A percentile compares a stretch with the other conserved stretches of the same genome.
phyloP scores from a whole-genome alignment of 2,329 filamentous ascomycete species.

The Xylariales sp. region DNA sequence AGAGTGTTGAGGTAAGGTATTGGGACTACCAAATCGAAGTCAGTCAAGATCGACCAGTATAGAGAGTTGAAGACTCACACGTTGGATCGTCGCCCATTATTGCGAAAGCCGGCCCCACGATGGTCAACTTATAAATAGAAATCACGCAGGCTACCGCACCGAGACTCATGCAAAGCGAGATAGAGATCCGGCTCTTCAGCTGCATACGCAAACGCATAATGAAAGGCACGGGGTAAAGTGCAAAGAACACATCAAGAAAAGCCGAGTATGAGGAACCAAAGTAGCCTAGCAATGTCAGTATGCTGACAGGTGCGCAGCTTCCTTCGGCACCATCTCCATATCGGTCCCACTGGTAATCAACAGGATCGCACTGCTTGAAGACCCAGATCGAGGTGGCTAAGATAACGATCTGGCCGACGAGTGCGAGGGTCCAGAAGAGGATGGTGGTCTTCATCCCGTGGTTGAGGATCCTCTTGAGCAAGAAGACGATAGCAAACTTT shows the following conservation, averaged over 20 bases:
- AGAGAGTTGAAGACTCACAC: slow-evolving; percentile 19
- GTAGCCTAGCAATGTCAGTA: slow-evolving; percentile 17
- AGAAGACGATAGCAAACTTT: slow-evolving; percentile 2
- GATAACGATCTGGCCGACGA: background rate
- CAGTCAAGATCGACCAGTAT: background rate
- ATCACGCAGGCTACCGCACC: slow-evolving; percentile 22
- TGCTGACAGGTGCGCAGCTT: slow-evolving; percentile 1
- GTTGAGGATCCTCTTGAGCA: background rate
- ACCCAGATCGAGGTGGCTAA: slow-evolving; percentile 1
- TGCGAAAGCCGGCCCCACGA: slow-evolving; percentile 19
- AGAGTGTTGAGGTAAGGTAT: slow-evolving; percentile 22
- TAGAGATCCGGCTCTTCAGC: slow-evolving; percentile 17
- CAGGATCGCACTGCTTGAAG: slow-evolving; percentile 1
- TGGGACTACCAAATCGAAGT: slow-evolving; percentile 14
- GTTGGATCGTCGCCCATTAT: slow-evolving; percentile 22
- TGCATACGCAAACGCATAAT: slow-evolving; percentile 29
- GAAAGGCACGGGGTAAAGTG: slow-evolving; percentile 26
- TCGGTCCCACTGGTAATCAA: slow-evolving; percentile 3
- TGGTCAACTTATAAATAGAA: slow-evolving; percentile 24
- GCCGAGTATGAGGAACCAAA: slow-evolving; percentile 26
- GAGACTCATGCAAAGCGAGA: slow-evolving; percentile 18
- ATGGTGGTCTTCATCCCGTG: slow-evolving; percentile 1
- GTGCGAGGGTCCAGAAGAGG: slow-evolving; percentile 1
- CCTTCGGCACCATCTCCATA: background rate
- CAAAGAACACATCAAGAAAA: slow-evolving; percentile 27